Conservation (phyloP, 352 stramenopile species). For the Pseudoperonospora humuli region DNA sequence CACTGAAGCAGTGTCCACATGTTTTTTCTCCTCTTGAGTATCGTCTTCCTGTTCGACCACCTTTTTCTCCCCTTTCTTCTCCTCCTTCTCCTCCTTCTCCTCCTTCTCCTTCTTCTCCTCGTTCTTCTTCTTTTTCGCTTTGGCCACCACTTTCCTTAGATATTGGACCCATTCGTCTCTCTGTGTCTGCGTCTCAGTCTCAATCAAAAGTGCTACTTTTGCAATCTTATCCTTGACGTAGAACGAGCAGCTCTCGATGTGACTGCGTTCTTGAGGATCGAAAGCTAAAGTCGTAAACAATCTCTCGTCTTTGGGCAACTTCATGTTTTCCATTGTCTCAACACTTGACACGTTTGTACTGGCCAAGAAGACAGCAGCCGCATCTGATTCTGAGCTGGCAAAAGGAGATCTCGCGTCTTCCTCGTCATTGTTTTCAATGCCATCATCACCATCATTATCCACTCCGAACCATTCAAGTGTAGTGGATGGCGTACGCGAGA, state of each 20-base stretch:
- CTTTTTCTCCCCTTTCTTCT: conserved; percentile 15
- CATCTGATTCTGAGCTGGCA: background rate
- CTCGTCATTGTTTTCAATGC: conserved; percentile 26
- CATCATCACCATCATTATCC: conserved; percentile 18
- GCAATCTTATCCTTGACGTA: conserved; percentile 35
- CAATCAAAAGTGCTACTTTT: conserved; percentile 16
- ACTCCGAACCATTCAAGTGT: conserved; percentile 38
- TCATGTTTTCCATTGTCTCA: conserved; percentile 30
- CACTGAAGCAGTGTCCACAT: too few species aligned
- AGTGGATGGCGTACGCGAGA: conserved; percentile 8
- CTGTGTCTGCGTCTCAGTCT: conserved; percentile 20
- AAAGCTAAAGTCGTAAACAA: conserved; percentile 5
- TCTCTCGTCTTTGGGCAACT: conserved; percentile 13
- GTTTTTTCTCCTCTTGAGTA: too few species aligned
- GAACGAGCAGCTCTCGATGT: conserved; percentile 36
- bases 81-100: conserved; percentile 4
- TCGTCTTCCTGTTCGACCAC: conserved; percentile 20
- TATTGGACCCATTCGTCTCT: conserved; percentile 30
- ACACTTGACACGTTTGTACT: conserved; percentile 33
- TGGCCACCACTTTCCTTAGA: conserved; percentile 8
- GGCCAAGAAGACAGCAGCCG: conserved; percentile 20
- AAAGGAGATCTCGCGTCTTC: conserved; percentile 4
- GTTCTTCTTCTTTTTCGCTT: background rate
- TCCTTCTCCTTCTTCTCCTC: conserved; percentile 3
- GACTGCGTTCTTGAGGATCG: conserved; percentile 15